phyloP scores from a whole-genome alignment of 2,329 filamentous ascomycete genomes.

The Mollisia scopiformis region DNA sequence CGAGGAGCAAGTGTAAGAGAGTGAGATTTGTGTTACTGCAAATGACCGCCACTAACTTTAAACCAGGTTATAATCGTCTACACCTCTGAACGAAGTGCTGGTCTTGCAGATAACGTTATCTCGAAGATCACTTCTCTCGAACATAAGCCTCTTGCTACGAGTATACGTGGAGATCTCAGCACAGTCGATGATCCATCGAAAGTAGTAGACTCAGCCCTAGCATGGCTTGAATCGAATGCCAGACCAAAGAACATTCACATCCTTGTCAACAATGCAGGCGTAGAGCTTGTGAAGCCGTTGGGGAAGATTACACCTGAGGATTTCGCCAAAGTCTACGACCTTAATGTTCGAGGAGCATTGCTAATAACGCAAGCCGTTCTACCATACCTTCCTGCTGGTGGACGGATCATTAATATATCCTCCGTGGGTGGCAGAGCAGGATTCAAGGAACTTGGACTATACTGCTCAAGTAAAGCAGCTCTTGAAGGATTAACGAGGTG shows the following conservation, averaged over 20 bases:
- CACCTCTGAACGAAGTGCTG: slow-evolving; percentile 3
- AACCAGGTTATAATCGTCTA: slow-evolving; percentile 12
- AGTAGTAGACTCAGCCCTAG: slow-evolving; percentile 57
- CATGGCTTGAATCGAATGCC: not conserved
- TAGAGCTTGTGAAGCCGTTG: slow-evolving; percentile 29
- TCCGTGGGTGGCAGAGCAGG: slow-evolving; percentile 12
- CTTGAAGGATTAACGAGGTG: slow-evolving; percentile 23
- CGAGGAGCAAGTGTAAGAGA: slow-evolving; percentile 20
- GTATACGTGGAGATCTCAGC: slow-evolving; percentile 71
- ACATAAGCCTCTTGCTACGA: slow-evolving; percentile 61
- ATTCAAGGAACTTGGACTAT: slow-evolving; percentile 14
- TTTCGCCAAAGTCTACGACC: slow-evolving; percentile 71
- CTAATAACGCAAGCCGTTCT: slow-evolving; percentile 21
- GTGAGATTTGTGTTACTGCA: not conserved
- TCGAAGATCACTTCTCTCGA: slow-evolving; percentile 37
- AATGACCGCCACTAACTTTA: not conserved
- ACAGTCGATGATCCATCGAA: slow-evolving; percentile 58
- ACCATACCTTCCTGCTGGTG: slow-evolving; percentile 10
- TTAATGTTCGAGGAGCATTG: slow-evolving; percentile 62
- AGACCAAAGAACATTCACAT: slow-evolving; percentile 65
- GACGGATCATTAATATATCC: slow-evolving; percentile 24
- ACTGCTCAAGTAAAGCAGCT: slow-evolving; percentile 20
- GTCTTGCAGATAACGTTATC: not conserved
- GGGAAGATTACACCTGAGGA: slow-evolving; percentile 52
- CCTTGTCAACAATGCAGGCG: slow-evolving; percentile 81